Evolutionary conservation across 306 rosid genomes (phyloP).

Genomic region (Dalbergia oliveri): DNA sequence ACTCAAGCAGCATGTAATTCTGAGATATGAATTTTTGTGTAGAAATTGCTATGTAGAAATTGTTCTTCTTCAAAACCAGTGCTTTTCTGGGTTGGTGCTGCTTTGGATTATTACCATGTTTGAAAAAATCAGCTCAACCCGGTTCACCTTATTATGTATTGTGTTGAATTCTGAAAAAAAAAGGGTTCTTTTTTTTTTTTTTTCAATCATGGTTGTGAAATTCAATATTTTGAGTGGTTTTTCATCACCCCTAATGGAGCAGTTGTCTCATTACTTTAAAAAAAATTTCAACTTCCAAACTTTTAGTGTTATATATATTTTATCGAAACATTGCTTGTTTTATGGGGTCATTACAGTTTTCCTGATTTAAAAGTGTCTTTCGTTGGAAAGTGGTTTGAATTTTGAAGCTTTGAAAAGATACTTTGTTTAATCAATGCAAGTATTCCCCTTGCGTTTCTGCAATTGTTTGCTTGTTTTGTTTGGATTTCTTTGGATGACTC

Average conservation of each 20-base stretch:
- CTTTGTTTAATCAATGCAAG: conserved; percentile 36
- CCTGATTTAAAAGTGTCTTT: conserved; percentile 4
- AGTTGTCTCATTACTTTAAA: conserved; percentile 7
- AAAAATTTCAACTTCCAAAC: conserved; percentile 33
- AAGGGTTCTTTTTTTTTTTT: neutral
- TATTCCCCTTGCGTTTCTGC: conserved; percentile 49
- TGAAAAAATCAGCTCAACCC: conserved; percentile 39
- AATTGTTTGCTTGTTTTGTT: conserved; percentile 63
- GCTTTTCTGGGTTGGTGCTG: conserved; percentile 28
- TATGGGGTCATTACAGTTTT: conserved; percentile 15
- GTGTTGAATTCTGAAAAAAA: neutral
- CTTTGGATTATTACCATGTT: conserved; percentile 36
- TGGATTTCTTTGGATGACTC: conserved; percentile 50
- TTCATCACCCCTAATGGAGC: conserved; percentile 34
- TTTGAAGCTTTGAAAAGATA: conserved; percentile 10
- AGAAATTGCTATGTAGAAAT: neutral
- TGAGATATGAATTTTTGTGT: neutral
- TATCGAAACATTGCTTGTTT: neutral
- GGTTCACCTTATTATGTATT: conserved; percentile 15
- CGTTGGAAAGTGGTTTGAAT: conserved; percentile 9
- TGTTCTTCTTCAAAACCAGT: conserved; percentile 29
- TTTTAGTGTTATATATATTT: neutral
- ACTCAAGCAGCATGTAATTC: conserved; percentile 20
- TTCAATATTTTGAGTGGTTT: conserved; percentile 19
- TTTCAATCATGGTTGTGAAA: conserved; percentile 40